Base-by-base conservation (phyloP, 805 yeast species). In the Grigorovia humatica region DNA sequence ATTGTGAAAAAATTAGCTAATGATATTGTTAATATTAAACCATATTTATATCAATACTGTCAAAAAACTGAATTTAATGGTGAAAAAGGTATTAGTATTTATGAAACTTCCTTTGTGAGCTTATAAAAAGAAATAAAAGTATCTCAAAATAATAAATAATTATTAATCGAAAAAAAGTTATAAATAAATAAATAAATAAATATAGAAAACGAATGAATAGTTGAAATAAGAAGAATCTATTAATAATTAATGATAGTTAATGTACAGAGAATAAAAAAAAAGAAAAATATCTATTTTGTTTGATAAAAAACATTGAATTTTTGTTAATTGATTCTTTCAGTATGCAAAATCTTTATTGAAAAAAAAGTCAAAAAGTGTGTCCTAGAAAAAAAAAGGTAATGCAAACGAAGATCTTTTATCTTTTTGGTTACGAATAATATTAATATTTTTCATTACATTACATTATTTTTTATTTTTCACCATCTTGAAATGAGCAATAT, bases 1-100 rank as follows among this genome's bases (percentile, higher is more conserved):
- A 82, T 87, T 61, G 86, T 88, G 56, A 86, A 83, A 70, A 80
- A 79, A 54, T 78, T 86, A 48, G 95, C 84, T 40, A 77, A 84
- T 55, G 89, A 88, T 42, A 85, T 87, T 49, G 87, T 88, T 2
- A 93, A 95, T 44, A 78, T 93, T 42, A 82, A 81, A 65, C 96
- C 96, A 7, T 86, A 77, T 69, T 84, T 88, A 57, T 88, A 85
- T 68, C 96, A 88, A 70, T 88, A 78, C 71, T 76, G 83, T 65
- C 85, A 87, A 68, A 71, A 73, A 48, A 72, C 82, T 59, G 66
- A 70, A 9, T 73, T 83, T 55, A 70, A 66, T 52, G 69, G 65
- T 35, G 91, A 85, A 63, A 63, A 67, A 49, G 96, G 96, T 51
- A 68, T 77, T 49, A 84, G 80, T 11, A 85, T 82, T 68, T 77